Percentiles rank a stretch among this genome's conserved stretches.
Conservation (phyloP, 78 protist genomes). For the Dictyostelium citrinum region DNA sequence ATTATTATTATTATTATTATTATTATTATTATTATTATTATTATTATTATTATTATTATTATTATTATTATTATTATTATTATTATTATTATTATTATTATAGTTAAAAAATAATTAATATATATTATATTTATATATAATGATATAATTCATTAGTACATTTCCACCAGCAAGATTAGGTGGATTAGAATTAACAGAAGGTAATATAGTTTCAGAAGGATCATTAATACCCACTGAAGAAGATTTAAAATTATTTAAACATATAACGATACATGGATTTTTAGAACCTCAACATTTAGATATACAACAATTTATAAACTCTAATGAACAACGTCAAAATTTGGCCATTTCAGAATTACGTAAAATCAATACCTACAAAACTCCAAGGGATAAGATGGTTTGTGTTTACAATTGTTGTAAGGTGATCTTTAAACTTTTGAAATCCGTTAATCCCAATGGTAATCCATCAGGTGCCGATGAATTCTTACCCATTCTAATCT, state of each 20-base stretch:
- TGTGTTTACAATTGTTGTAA: slow-evolving; percentile 89
- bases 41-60: neutral
- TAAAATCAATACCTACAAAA: slow-evolving; percentile 79
- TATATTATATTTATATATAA: no score
- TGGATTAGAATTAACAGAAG: slow-evolving; percentile 62
- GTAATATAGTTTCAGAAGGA: slow-evolving; percentile 32
- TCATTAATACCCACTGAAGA: slow-evolving; percentile 54
- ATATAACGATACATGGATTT: slow-evolving; percentile 5
- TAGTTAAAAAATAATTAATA: neutral
- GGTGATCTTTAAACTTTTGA: slow-evolving; percentile 53
- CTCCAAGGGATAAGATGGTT: slow-evolving; percentile 90
- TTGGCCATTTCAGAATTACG: slow-evolving; percentile 45
- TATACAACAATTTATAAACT: slow-evolving; percentile 39
- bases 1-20: no score
- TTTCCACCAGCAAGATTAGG: slow-evolving; percentile 74
- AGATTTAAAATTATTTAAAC: slow-evolving; percentile 47
- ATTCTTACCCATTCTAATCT: slow-evolving; percentile 88
- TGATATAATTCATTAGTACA: no score
- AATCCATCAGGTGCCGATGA: slow-evolving; percentile 89
- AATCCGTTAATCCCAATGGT: neutral
- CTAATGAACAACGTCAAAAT: slow-evolving; percentile 1
- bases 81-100: neutral
- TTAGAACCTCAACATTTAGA: slow-evolving; percentile 59
- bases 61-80: neutral
- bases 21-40: neutral